Conservation (phyloP, 805 yeast genomes). For the Saccharomyces mikatae region DNA sequence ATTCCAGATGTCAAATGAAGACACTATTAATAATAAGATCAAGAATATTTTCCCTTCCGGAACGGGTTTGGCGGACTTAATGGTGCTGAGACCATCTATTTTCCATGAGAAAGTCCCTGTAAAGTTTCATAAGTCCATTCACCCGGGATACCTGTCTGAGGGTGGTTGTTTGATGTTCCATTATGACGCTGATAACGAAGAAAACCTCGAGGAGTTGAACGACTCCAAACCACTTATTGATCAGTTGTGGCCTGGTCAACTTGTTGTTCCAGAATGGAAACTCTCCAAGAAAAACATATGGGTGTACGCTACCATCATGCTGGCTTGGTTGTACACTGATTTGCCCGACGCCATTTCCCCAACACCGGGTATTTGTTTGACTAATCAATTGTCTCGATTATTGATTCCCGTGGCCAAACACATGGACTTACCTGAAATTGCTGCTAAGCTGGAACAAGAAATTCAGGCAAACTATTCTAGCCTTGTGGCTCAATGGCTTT, state of each 20-base stretch:
- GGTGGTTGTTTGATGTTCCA: slow-evolving; percentile 74
- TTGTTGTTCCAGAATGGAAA: slow-evolving; percentile 37
- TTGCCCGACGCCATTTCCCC: slow-evolving; percentile 84
- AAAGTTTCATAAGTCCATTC: slow-evolving; percentile 54
- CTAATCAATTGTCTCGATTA: slow-evolving; percentile 44
- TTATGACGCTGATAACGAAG: slow-evolving; percentile 43
- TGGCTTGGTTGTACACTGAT: slow-evolving; percentile 84
- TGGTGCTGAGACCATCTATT: slow-evolving; percentile 70
- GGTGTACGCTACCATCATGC: slow-evolving; percentile 26
- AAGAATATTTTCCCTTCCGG: slow-evolving; percentile 40
- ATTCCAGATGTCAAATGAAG: slow-evolving; percentile 57
- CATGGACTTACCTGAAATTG: slow-evolving; percentile 38
- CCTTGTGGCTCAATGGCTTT: slow-evolving; percentile 49
- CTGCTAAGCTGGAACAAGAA: slow-evolving; percentile 44
- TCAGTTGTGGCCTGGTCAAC: slow-evolving; percentile 82
- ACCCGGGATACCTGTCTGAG: slow-evolving; percentile 63
- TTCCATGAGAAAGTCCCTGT: slow-evolving; percentile 60
- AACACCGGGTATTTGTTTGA: slow-evolving; percentile 82
- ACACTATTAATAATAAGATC: slow-evolving; percentile 51
- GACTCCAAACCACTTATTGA: slow-evolving; percentile 47
- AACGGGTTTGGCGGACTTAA: slow-evolving; percentile 40
- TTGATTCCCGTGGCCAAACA: slow-evolving; percentile 24
- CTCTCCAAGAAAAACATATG: slow-evolving; percentile 10
- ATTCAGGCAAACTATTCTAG: slow-evolving; percentile 34
- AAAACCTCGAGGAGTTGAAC: slow-evolving; percentile 40